Percentiles rank a stretch among this genome's conserved stretches.
Evolutionary conservation across 2,329 filamentous ascomycete genomes (phyloP).

Genomic region (Metarhizium sp.): DNA sequence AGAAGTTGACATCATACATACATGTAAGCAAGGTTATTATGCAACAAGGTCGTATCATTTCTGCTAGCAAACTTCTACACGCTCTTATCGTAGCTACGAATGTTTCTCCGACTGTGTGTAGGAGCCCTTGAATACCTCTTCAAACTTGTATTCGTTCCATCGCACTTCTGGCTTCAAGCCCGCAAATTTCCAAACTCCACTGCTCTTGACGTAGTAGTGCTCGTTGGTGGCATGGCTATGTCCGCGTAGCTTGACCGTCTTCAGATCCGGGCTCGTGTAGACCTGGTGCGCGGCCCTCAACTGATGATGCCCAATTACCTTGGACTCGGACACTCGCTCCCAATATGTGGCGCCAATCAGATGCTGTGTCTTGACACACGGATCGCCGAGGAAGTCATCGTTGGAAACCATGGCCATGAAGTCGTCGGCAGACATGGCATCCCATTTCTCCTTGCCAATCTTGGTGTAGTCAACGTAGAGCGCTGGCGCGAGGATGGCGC

Average conservation of each 20-base stretch:
- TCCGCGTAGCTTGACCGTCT: slow-evolving; percentile 46
- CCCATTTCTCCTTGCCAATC: slow-evolving; percentile 41
- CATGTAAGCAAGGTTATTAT: too few species aligned
- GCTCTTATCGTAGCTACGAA: background rate
- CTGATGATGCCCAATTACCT: slow-evolving; percentile 45
- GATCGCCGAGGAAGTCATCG: slow-evolving; percentile 42
- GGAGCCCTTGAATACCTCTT: slow-evolving; percentile 18
- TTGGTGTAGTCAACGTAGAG: slow-evolving; percentile 25
- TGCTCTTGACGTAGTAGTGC: slow-evolving; percentile 40
- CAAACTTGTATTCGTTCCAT: slow-evolving; percentile 47
- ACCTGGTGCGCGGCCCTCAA: slow-evolving; percentile 48
- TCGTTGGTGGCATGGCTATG: slow-evolving; percentile 43
- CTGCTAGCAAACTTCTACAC: background rate
- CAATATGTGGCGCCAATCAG: slow-evolving; percentile 44
- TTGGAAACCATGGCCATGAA: slow-evolving; percentile 43
- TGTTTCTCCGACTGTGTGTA: background rate
- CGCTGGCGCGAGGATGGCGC: slow-evolving; percentile 41
- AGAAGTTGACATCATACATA: too few species aligned
- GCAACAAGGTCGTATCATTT: background rate
- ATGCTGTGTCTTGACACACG: slow-evolving; percentile 45
- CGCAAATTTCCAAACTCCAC: slow-evolving; percentile 50
- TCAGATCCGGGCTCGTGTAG: slow-evolving; percentile 37
- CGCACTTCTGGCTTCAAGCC: slow-evolving; percentile 42
- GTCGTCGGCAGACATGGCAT: slow-evolving; percentile 44
- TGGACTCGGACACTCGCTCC: slow-evolving; percentile 26